These are phyloP conservation scores for Turnera subulata DNA, from an alignment of 345 rosid species.

Conservation along the genomic window DNA sequence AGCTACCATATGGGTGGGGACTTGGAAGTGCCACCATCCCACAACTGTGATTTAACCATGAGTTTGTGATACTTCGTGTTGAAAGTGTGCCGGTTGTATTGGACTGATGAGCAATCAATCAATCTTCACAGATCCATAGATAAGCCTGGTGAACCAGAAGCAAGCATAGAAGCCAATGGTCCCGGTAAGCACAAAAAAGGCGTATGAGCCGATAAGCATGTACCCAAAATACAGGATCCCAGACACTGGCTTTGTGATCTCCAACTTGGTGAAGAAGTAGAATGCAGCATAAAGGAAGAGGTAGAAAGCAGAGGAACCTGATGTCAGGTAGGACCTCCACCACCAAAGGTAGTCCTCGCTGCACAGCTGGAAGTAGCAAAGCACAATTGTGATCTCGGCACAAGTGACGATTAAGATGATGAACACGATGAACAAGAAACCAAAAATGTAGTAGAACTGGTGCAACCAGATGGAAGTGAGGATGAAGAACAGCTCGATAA, in stretches of 20 bases:
- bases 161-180: constrained; percentile 86
- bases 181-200: constrained; percentile 78
- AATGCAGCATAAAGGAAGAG: constrained; percentile 82
- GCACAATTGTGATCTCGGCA: constrained; percentile 85
- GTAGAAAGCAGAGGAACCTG: constrained; percentile 84
- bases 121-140: constrained; percentile 82
- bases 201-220: constrained; percentile 71
- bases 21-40: no score
- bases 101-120: constrained; percentile 24
- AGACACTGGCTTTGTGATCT: constrained; percentile 78
- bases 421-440: constrained; percentile 86
- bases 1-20: no score
- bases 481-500: constrained; percentile 90
- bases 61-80: no score
- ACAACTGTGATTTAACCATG: no score
- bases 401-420: constrained; percentile 71
- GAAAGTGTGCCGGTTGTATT: no score
- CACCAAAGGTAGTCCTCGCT: constrained; percentile 95
- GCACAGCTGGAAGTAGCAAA: constrained; percentile 92
- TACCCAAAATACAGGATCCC: constrained; percentile 82
- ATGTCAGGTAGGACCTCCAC: constrained; percentile 94
- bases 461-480: constrained; percentile 89
- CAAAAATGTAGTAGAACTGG: constrained; percentile 91
- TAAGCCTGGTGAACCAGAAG: constrained; percentile 88
- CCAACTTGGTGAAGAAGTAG: constrained; percentile 89